Evolutionary conservation across 257 asterid genomes (phyloP), one percentile per base, ranked within the genome.

Genomic region (Pogostemon cablin): DNA sequence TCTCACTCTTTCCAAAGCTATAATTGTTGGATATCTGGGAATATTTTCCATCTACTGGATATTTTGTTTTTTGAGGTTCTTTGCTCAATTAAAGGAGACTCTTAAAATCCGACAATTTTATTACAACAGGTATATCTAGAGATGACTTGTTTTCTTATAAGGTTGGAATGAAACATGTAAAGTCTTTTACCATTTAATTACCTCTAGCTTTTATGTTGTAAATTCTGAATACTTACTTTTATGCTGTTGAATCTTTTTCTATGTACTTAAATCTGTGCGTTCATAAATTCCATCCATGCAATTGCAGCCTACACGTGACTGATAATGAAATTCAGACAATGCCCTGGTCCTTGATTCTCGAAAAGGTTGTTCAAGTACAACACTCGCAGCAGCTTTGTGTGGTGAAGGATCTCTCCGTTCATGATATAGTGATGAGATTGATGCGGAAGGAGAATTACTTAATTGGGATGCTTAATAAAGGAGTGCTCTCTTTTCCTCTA

Each of bases 401-500:
- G 69, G 96, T 85, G 63, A 95, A 86, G 87, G 90, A 91, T 80
- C 97, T 95, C 71, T 84, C 98, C 34, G 76, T 88, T 72, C 97
- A 91, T 41, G 98, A 95, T 76, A 92, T 85, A 58, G 93, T 86
- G 60, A 85, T 91, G 98, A 83, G 99, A 43, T 80, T 95, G 82
- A 91, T 95, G 99, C 78, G 99, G 75, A 95, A 95, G 77, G 98
- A 95, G 74, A 95, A 95, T 86, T 95, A 95, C 81, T 79, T 95
- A 81, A 91, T 95, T 65, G 99, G 99, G 81, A 95, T 95, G 98
- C 86, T 95, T 71, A 91, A 95, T 84, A 95, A 91, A 85, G 96
- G 99, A 15, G 87, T 91, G 68, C 97, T 95, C 62, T 88, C 99
- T 54, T 86, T 95, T 53, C 97, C 98, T 50, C 85, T 95, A 68